A percentile compares a stretch with the other conserved stretches of the same genome.
Conservation (phyloP, 1,139 yeast species). For the Nakaseomyces bracarensis region DNA sequence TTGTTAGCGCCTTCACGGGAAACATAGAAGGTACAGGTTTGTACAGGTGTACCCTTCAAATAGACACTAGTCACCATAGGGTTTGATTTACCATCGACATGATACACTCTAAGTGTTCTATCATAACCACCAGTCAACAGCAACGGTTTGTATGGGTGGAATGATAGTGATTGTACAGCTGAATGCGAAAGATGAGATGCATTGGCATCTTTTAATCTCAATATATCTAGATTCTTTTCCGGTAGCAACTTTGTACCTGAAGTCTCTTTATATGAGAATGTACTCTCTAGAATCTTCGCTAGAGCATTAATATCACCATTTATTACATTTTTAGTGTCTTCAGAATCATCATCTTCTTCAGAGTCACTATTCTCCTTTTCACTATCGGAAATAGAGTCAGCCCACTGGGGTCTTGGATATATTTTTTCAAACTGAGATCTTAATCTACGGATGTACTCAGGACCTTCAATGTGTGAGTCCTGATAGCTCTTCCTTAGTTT, state of each 20-base stretch:
- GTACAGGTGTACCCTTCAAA: conserved; percentile 71
- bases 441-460: conserved; percentile 59
- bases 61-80: conserved; percentile 75
- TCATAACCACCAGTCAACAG: conserved; percentile 89
- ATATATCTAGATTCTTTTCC: conserved; percentile 61
- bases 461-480: conserved; percentile 57
- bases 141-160: conserved; percentile 80
- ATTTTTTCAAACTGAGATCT: conserved; percentile 80
- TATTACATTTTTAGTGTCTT: conserved; percentile 30
- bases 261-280: conserved; percentile 48
- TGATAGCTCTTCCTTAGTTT: conserved; percentile 60
- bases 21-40: conserved; percentile 44
- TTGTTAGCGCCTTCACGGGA: conserved; percentile 15
- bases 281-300: conserved; percentile 48
- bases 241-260: conserved; percentile 55
- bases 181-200: conserved; percentile 58
- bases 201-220: conserved; percentile 81
- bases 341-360: conserved; percentile 30
- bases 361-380: conserved; percentile 31
- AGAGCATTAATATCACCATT: conserved; percentile 48
- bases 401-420: conserved; percentile 89
- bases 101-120: conserved; percentile 75
- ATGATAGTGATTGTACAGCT: conserved; percentile 73
- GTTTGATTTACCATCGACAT: conserved; percentile 84
- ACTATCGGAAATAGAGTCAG: conserved; percentile 34